phyloP scores from a whole-genome alignment of 176 grass and related monocot genomes.

The Aechmea fasciata region DNA sequence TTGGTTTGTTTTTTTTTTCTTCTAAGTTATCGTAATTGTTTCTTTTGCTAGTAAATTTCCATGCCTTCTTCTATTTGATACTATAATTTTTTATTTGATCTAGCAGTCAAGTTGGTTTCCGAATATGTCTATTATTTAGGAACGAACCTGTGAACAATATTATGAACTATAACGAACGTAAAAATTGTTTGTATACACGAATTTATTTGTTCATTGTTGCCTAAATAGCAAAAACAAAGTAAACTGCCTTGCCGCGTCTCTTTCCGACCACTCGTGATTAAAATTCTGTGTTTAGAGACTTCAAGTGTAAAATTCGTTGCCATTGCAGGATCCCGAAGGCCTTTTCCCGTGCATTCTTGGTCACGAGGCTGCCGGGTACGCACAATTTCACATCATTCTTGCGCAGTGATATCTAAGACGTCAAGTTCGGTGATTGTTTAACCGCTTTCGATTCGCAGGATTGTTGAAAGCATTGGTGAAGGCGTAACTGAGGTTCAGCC shows the following conservation, averaged over 20 bases:
- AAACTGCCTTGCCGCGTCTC: too few relatives aligned
- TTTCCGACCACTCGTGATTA: too few relatives aligned
- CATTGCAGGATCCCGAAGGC: constrained; percentile 83
- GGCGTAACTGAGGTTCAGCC: constrained; percentile 84
- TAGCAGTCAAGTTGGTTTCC: neutral
- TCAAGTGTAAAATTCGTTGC: neutral
- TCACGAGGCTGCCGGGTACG: constrained; percentile 90
- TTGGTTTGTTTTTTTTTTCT: too few relatives aligned
- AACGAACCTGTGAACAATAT: neutral
- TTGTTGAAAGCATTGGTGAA: constrained; percentile 96
- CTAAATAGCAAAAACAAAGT: too few relatives aligned
- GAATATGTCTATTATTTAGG: neutral
- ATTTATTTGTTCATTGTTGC: too few relatives aligned
- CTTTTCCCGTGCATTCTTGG: constrained; percentile 99
- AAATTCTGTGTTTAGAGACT: too few relatives aligned
- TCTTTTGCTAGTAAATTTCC: too few relatives aligned
- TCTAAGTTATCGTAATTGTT: too few relatives aligned
- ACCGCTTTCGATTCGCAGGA: constrained; percentile 16
- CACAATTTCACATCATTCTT: neutral
- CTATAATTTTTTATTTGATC: neutral
- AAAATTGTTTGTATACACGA: too few relatives aligned
- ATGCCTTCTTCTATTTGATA: too few relatives aligned
- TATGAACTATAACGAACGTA: neutral
- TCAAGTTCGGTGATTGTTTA: neutral
- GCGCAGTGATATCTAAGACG: neutral